These are phyloP conservation scores for Beta lomatogona DNA, from an alignment of 179 eudicot species.

Conservation along the genomic window DNA sequence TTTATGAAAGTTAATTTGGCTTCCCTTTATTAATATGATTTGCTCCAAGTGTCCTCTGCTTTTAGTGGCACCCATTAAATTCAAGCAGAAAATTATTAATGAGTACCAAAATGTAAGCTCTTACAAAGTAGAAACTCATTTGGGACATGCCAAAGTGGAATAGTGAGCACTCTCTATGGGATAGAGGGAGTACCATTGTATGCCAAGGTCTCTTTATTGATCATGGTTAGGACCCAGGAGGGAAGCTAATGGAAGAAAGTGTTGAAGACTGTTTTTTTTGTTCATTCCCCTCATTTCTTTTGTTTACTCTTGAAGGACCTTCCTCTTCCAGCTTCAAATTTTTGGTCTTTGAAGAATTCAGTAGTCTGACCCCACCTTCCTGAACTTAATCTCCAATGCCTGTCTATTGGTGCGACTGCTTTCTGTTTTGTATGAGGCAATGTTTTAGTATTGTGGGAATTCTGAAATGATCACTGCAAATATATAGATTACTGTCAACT, in stretches of 20 bases:
- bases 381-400: not conserved
- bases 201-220: not conserved
- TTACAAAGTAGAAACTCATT: not conserved
- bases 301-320: not conserved
- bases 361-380: not conserved
- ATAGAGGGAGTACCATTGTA: not conserved
- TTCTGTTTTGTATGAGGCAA: not conserved
- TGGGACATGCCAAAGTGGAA: not conserved
- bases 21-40: not conserved
- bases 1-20: not conserved
- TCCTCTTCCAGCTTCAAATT: not conserved
- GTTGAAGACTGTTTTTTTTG: not conserved
- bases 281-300: not conserved
- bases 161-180: not conserved
- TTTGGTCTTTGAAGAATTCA: not conserved
- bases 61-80: not conserved
- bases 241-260: not conserved
- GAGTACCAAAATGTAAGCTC: not conserved
- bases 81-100: not conserved
- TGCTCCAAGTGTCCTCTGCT: not conserved
- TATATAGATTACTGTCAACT: not conserved
- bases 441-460: not conserved
- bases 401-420: not conserved
- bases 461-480: not conserved
- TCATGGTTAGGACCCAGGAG: not conserved